A percentile compares a stretch with the other conserved stretches of the same genome.
phyloP scores from a whole-genome alignment of 2,329 filamentous ascomycete genomes.

The Ophiocordyceps robertsii region DNA sequence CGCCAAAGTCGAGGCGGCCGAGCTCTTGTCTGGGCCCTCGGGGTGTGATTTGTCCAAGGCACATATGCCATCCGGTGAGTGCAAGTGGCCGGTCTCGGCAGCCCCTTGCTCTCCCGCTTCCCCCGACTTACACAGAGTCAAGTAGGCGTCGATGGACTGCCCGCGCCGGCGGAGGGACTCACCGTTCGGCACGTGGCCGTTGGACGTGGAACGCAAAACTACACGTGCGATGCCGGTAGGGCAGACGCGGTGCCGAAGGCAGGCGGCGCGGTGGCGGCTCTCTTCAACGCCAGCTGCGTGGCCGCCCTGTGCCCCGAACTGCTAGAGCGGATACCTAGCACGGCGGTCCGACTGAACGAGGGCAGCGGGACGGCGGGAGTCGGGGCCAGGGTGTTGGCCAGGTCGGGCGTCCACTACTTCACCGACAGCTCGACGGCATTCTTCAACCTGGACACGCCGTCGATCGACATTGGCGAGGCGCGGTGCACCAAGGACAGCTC shows the following conservation, averaged over 20 bases:
- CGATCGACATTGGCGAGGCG: constrained; percentile 41
- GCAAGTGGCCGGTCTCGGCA: too few species aligned
- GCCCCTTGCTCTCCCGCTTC: neutral
- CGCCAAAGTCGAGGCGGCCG: constrained; percentile 36
- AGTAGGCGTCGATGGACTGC: constrained; percentile 43
- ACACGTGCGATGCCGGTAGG: constrained; percentile 61
- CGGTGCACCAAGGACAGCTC: constrained; percentile 49
- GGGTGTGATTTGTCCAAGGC: constrained; percentile 42
- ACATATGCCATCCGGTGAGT: constrained; percentile 34
- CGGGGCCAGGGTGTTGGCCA: constrained; percentile 44
- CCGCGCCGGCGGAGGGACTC: constrained; percentile 45
- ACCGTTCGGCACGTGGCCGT: constrained; percentile 66
- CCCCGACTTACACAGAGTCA: neutral
- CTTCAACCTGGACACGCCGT: constrained; percentile 59
- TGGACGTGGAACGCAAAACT: constrained; percentile 86
- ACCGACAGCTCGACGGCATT: constrained; percentile 53
- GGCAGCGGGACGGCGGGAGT: constrained; percentile 22
- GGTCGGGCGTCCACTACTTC: constrained; percentile 78
- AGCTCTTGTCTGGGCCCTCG: constrained; percentile 24
- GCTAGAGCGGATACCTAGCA: constrained; percentile 47
- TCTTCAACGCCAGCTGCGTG: constrained; percentile 80
- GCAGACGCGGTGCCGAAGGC: constrained; percentile 47
- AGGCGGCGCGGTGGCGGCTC: constrained; percentile 63
- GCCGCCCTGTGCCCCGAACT: constrained; percentile 57
- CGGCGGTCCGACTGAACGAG: constrained; percentile 55